phyloP scores from a whole-genome alignment of 306 rosid genomes.

The Hylodesmum podocarpum region DNA sequence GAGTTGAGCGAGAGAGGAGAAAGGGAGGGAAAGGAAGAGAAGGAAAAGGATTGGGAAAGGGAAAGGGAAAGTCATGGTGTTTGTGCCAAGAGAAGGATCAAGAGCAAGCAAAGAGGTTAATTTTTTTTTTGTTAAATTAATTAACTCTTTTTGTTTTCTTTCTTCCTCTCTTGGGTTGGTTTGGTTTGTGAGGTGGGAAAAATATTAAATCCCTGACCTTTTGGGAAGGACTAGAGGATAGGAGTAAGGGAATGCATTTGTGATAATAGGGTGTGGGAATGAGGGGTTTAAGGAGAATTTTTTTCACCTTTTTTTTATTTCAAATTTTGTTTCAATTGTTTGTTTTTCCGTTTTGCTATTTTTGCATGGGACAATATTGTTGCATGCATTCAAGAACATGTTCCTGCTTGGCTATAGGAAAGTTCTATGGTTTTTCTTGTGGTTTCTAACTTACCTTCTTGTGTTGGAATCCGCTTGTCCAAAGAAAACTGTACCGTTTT shows the following conservation, averaged over 20 bases:
- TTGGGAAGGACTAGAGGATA: neutral
- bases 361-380: neutral
- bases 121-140: too few relatives aligned
- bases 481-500: neutral
- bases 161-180: conserved; percentile 26
- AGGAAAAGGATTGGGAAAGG: conserved; percentile 26
- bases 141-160: neutral
- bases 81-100: conserved; percentile 26
- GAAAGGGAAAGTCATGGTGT: conserved; percentile 25
- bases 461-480: conserved; percentile 4
- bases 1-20: conserved; percentile 29
- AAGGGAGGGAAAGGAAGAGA: conserved; percentile 37
- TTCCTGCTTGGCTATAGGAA: too few relatives aligned
- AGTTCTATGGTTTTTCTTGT: too few relatives aligned
- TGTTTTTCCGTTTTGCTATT: conserved; percentile 17
- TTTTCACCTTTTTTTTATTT: neutral
- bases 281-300: conserved; percentile 40
- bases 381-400: too few relatives aligned
- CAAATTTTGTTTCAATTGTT: neutral
- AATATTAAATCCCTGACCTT: too few relatives aligned
- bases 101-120: neutral
- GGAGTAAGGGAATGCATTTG: conserved; percentile 8
- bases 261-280: conserved; percentile 23
- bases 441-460: neutral
- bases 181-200: neutral